These are phyloP conservation scores for Protomyces arabidopsidicola DNA, from an alignment of 1,139 yeast genomes.

Conservation along the genomic window DNA sequence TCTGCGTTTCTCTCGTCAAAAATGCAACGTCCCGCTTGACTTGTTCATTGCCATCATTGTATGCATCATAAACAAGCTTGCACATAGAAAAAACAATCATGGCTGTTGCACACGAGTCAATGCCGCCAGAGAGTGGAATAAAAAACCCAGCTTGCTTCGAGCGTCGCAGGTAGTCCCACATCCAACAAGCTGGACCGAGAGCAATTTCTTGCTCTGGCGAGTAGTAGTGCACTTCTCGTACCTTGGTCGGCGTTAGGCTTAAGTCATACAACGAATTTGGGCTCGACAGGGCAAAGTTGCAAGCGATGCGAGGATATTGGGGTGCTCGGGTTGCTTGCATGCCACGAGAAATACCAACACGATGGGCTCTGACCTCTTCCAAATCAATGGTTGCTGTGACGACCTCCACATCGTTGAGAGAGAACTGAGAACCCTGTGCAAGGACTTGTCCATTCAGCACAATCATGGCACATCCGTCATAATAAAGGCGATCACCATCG, in stretches of 20 bases:
- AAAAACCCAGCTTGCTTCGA: constrained; percentile 87
- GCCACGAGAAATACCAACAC: constrained; percentile 72
- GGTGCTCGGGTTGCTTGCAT: constrained; percentile 55
- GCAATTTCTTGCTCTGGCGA: constrained; percentile 94
- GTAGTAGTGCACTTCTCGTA: constrained; percentile 55
- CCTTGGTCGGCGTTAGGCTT: constrained; percentile 55
- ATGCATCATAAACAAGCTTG: constrained; percentile 66
- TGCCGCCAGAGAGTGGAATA: constrained; percentile 92
- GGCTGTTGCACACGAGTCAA: constrained; percentile 96
- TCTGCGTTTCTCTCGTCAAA: constrained; percentile 67
- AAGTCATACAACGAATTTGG: constrained; percentile 57
- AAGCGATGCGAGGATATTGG: constrained; percentile 56
- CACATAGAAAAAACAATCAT: constrained; percentile 94
- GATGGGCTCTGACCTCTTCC: constrained; percentile 80
- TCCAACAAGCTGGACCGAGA: constrained; percentile 97
- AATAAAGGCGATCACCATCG: constrained; percentile 93
- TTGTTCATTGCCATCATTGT: constrained; percentile 49
- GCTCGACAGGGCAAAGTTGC: constrained; percentile 61
- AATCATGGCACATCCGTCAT: constrained; percentile 94
- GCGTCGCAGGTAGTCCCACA: constrained; percentile 94
- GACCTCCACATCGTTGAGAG: constrained; percentile 80
- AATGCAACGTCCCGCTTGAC: constrained; percentile 74
- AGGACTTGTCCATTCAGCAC: constrained; percentile 85
- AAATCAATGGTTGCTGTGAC: constrained; percentile 87
- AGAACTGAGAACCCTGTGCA: constrained; percentile 90